phyloP scores from a whole-genome alignment of 164 flowering plant genomes.

The Stephania cephalantha region DNA sequence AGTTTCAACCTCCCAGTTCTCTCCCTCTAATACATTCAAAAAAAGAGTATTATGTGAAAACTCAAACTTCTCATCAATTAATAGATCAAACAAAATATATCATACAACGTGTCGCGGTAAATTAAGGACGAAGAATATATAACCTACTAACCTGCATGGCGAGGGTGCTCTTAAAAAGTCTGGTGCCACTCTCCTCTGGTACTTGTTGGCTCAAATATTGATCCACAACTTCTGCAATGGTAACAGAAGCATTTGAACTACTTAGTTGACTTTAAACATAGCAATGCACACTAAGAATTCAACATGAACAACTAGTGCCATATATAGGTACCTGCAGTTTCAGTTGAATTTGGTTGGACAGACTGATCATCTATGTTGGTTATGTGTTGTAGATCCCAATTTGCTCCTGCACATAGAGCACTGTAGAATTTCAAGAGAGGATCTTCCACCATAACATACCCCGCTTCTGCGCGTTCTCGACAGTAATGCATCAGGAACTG shows the following conservation, averaged over 20 bases:
- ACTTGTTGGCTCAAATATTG: not conserved
- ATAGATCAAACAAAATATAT: not conserved
- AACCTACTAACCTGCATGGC: conserved; percentile 13
- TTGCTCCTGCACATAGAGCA: conserved; percentile 25
- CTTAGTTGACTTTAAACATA: not conserved
- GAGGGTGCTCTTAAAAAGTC: conserved; percentile 6
- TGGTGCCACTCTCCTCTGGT: not conserved
- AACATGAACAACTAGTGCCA: not conserved
- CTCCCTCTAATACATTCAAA: conserved; percentile 37
- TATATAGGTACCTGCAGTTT: conserved; percentile 11
- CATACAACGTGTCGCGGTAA: not conserved
- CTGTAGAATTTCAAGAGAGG: conserved; percentile 27
- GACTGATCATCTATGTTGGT: not conserved
- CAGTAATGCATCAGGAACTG: conserved; percentile 34
- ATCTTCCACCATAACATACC: conserved; percentile 34
- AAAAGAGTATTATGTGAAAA: not conserved
- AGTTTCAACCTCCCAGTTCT: conserved; percentile 48
- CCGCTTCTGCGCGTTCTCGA: conserved; percentile 22
- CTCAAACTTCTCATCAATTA: not conserved
- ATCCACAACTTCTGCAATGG: not conserved
- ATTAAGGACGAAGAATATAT: not conserved
- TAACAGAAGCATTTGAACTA: not conserved
- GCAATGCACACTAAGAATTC: not conserved
- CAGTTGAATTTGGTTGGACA: conserved; percentile 3
- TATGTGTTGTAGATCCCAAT: not conserved